Percentiles rank a stretch among this genome's conserved stretches.
Evolutionary conservation across 1,139 yeast genomes (phyloP).

Genomic region (Candida sp.): DNA sequence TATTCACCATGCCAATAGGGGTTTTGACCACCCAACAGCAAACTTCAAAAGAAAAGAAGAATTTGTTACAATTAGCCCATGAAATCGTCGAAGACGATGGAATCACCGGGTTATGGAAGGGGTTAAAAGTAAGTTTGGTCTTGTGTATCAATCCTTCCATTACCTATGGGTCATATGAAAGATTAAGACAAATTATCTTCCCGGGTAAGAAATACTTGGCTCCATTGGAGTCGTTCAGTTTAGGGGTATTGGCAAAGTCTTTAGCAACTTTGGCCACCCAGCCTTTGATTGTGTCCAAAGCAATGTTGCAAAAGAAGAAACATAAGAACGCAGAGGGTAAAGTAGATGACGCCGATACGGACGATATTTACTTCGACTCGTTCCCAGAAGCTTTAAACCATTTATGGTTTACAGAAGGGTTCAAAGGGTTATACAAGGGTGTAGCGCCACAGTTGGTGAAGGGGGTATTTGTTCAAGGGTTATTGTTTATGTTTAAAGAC

Average conservation of each 20-base stretch:
- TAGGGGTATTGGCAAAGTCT: constrained; percentile 80
- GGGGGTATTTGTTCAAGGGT: constrained; percentile 84
- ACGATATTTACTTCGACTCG: constrained; percentile 34
- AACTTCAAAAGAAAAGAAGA: constrained; percentile 45
- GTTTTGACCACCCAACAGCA: constrained; percentile 87
- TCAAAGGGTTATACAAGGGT: constrained; percentile 63
- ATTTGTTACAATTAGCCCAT: constrained; percentile 46
- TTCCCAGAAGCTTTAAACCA: constrained; percentile 43
- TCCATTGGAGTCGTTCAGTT: constrained; percentile 65
- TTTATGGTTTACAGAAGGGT: constrained; percentile 40
- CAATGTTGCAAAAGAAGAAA: constrained; percentile 60
- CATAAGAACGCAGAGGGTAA: constrained; percentile 1
- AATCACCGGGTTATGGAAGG: constrained; percentile 75
- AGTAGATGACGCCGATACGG: constrained; percentile 18
- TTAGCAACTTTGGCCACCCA: constrained; percentile 80
- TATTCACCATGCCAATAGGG: constrained; percentile 79
- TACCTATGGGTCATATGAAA: constrained; percentile 81
- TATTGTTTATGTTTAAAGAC: constrained; percentile 80
- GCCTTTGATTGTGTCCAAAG: constrained; percentile 83
- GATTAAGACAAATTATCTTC: constrained; percentile 56
- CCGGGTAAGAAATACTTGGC: constrained; percentile 45
- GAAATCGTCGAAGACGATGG: constrained; percentile 69
- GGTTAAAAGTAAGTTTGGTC: constrained; percentile 76
- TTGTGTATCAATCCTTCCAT: constrained; percentile 83
- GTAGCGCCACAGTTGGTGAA: constrained; percentile 76